A percentile compares a stretch with the other conserved stretches of the same genome.
Conservation (phyloP, 1,284 basidiomycete species). For the Leccinum pachyderme region DNA sequence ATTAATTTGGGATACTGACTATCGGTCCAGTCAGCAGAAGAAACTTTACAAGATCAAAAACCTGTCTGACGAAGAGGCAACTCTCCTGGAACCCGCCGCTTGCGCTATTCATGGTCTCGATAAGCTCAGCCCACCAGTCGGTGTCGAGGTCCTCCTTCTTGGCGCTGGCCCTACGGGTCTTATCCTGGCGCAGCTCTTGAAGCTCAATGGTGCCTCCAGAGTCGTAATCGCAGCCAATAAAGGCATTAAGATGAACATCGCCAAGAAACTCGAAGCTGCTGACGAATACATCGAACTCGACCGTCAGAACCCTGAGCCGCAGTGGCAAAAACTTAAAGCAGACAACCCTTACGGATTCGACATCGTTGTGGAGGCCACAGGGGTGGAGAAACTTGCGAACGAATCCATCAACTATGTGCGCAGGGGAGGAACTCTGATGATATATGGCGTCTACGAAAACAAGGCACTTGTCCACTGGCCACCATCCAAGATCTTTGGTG, state of each 20-base stretch:
- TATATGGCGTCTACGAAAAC: slow-evolving; percentile 76
- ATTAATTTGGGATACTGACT: not conserved
- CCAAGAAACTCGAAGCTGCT: slow-evolving; percentile 69
- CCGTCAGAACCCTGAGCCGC: slow-evolving; percentile 66
- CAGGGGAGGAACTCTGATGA: slow-evolving; percentile 71
- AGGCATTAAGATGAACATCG: slow-evolving; percentile 83
- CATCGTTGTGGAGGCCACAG: slow-evolving; percentile 85
- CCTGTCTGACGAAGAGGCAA: slow-evolving; percentile 84
- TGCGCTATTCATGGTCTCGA: slow-evolving; percentile 89
- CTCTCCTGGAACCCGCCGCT: slow-evolving; percentile 83
- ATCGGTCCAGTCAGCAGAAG: slow-evolving; percentile 46
- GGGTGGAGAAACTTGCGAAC: slow-evolving; percentile 77
- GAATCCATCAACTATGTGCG: slow-evolving; percentile 83
- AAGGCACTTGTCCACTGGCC: slow-evolving; percentile 79
- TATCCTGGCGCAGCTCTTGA: slow-evolving; percentile 82
- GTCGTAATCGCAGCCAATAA: slow-evolving; percentile 82
- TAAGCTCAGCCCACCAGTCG: slow-evolving; percentile 75
- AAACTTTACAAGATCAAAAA: slow-evolving; percentile 86
- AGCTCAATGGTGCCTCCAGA: slow-evolving; percentile 75
- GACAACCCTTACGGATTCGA: slow-evolving; percentile 86
- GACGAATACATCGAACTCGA: slow-evolving; percentile 86
- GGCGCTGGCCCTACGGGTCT: slow-evolving; percentile 81
- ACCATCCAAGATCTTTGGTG: slow-evolving; percentile 80
- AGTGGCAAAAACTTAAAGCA: slow-evolving; percentile 77
- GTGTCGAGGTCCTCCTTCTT: slow-evolving; percentile 74